Percentiles rank a stretch among this genome's conserved stretches.
Evolutionary conservation across 257 asterid genomes (phyloP).

Genomic region (Buddleja alternifolia): DNA sequence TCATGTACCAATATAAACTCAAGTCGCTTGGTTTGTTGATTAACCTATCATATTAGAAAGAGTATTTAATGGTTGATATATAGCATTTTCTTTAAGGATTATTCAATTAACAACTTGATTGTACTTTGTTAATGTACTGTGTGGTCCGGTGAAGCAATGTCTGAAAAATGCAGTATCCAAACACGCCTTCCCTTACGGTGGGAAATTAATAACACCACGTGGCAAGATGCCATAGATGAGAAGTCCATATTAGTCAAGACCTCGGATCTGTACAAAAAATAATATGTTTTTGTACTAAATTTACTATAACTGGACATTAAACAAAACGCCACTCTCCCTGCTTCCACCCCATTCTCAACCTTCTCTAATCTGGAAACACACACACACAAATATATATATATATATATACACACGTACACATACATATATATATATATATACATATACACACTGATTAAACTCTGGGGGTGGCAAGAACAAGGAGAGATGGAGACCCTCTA

Average conservation of each 20-base stretch:
- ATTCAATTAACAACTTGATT: no score
- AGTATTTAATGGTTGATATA: no score
- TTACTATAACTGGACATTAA: constrained; percentile 11
- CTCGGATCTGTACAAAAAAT: constrained; percentile 47
- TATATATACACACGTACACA: neutral
- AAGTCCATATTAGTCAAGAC: constrained; percentile 49
- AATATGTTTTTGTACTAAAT: constrained; percentile 1
- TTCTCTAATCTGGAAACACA: constrained; percentile 32
- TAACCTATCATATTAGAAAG: no score
- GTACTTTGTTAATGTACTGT: no score
- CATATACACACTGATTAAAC: constrained; percentile 5
- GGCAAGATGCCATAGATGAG: constrained; percentile 34
- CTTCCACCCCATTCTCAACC: constrained; percentile 36
- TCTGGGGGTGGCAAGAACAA: constrained; percentile 42
- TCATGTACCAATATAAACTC: no score
- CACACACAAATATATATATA: constrained; percentile 12
- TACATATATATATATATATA: neutral
- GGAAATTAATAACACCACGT: constrained; percentile 34
- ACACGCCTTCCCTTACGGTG: neutral
- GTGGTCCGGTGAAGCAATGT: no score
- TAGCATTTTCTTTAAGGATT: no score
- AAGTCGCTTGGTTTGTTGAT: no score
- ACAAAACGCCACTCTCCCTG: neutral
- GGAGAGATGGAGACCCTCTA: constrained; percentile 25
- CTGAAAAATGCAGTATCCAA: neutral